phyloP scores from a whole-genome alignment of 164 flowering plant species.

The Cinnamomum chago region DNA sequence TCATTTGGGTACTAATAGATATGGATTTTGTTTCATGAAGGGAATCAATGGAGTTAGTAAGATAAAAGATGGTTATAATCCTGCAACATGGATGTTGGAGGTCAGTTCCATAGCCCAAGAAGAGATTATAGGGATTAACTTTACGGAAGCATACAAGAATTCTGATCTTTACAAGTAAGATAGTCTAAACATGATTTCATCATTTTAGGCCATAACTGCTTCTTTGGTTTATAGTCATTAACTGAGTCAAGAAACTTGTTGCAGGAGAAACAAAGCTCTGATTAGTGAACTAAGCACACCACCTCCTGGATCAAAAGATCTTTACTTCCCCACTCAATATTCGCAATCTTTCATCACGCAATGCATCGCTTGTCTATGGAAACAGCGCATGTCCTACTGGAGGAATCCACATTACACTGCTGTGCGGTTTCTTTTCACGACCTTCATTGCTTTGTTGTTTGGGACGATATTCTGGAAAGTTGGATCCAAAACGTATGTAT shows the following conservation, averaged over 20 bases:
- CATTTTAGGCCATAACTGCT: not conserved
- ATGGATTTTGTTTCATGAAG: constrained; percentile 16
- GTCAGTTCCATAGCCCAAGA: constrained; percentile 32
- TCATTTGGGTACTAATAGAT: not conserved
- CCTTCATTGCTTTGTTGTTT: constrained; percentile 36
- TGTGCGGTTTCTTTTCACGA: constrained; percentile 40
- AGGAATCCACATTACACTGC: constrained; percentile 49
- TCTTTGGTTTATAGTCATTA: not conserved
- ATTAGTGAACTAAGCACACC: constrained; percentile 36
- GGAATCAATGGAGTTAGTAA: constrained; percentile 30
- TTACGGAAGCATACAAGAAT: constrained; percentile 28
- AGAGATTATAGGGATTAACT: constrained; percentile 22
- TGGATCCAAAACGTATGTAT: constrained; percentile 26
- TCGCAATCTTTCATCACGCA: constrained; percentile 41
- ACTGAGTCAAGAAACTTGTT: not conserved
- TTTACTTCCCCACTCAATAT: constrained; percentile 34
- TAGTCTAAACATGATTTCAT: not conserved
- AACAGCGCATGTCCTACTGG: constrained; percentile 46
- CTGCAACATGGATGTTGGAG: constrained; percentile 54
- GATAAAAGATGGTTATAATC: constrained; percentile 40
- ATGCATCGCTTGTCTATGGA: constrained; percentile 54
- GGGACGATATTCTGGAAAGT: constrained; percentile 46
- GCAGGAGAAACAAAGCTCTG: constrained; percentile 49
- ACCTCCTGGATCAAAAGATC: constrained; percentile 34
- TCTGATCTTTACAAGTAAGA: constrained; percentile 30